Evolutionary conservation across 257 asterid genomes (phyloP).

Genomic region (Capsicum chinense): DNA sequence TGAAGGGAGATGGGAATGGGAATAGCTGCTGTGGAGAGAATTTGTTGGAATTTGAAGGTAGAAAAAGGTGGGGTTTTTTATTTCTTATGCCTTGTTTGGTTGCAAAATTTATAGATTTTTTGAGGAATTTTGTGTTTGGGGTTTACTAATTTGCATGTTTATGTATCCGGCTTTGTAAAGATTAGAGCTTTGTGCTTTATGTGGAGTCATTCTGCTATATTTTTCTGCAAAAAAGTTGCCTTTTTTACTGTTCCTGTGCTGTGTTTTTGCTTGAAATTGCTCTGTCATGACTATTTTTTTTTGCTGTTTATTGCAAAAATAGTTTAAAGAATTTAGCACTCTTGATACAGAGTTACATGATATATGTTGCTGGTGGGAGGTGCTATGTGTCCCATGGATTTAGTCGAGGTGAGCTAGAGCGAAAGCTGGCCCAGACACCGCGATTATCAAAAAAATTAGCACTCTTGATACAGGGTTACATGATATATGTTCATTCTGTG

Average conservation of each 20-base stretch:
- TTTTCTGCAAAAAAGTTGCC: not conserved
- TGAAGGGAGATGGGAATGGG: not conserved
- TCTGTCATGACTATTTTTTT: not conserved
- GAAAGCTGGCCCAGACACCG: no score
- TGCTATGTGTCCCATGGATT: no score
- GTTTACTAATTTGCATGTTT: constrained; percentile 18
- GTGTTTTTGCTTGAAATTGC: not conserved
- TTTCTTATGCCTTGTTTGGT: not conserved
- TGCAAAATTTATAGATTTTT: not conserved
- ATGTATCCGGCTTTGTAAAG: not conserved
- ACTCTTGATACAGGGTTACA: no score
- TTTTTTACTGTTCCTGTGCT: not conserved
- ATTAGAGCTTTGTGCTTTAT: not conserved
- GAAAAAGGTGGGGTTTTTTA: constrained; percentile 38
- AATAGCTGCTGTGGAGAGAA: constrained; percentile 35
- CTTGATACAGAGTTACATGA: no score
- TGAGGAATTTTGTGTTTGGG: not conserved
- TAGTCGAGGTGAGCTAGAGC: no score
- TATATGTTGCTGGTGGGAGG: no score
- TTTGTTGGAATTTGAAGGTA: constrained; percentile 39
- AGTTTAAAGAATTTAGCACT: not conserved
- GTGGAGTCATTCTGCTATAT: not conserved
- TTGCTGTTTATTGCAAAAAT: not conserved
- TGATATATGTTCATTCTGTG: no score
- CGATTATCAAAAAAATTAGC: no score